Conservation (phyloP, 2,329 filamentous ascomycete species). For the Arthrobotrys pseudoclavata region DNA sequence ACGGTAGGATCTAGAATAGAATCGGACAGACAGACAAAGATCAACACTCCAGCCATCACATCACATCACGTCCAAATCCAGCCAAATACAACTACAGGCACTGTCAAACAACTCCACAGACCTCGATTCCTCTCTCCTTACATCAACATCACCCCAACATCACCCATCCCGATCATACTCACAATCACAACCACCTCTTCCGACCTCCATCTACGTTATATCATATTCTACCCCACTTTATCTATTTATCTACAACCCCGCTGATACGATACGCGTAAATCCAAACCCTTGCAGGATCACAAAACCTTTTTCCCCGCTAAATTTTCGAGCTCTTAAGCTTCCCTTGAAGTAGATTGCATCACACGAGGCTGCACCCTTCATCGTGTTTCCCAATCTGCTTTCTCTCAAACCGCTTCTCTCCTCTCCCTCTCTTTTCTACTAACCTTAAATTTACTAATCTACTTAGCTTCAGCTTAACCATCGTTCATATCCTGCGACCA, state of each 20-base stretch:
- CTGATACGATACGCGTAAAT: slow-evolving; percentile 43
- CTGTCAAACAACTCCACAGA: background rate
- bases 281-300: slow-evolving; percentile 34
- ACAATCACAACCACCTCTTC: background rate
- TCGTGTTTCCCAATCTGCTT: slow-evolving; percentile 49
- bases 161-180: slow-evolving; percentile 12
- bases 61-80: slow-evolving; percentile 4
- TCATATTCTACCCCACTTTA: background rate
- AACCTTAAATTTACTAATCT: slow-evolving; percentile 7
- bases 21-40: no score
- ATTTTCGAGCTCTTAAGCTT: slow-evolving; percentile 58
- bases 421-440: slow-evolving; percentile 20
- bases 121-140: slow-evolving; percentile 23
- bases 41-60: background rate
- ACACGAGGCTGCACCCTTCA: slow-evolving; percentile 60
- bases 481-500: background rate
- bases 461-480: background rate
- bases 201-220: slow-evolving; percentile 32
- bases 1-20: no score
- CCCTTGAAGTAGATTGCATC: slow-evolving; percentile 55
- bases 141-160: slow-evolving; percentile 3
- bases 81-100: background rate
- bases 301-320: slow-evolving; percentile 45
- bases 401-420: background rate
- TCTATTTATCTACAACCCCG: background rate